Evolutionary conservation across 495 filamentous ascomycete species (phyloP).

Genomic region (Neurospora sp.): DNA sequence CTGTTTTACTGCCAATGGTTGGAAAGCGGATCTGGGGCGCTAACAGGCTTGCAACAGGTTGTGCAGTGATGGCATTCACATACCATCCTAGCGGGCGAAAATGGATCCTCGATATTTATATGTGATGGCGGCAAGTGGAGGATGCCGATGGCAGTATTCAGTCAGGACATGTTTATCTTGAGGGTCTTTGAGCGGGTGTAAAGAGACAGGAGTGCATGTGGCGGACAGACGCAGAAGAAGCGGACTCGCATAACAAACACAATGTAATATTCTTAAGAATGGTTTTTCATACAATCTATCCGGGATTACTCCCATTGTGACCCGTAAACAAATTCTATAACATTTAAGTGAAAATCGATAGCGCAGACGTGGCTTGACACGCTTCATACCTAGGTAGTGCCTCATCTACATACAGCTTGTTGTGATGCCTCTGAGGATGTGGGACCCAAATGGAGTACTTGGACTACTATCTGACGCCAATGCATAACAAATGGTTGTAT

Average conservation of each 20-base stretch:
- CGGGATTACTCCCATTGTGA: neutral
- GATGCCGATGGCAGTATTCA: neutral
- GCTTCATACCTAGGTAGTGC: neutral
- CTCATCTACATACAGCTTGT: neutral
- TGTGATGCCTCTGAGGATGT: neutral
- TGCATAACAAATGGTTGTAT: neutral
- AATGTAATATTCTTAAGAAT: neutral
- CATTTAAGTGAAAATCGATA: neutral
- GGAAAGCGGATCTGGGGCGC: neutral
- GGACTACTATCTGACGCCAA: neutral
- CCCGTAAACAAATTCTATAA: neutral
- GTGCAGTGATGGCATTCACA: neutral
- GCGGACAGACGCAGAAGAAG: neutral
- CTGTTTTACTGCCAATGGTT: neutral
- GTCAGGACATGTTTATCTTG: neutral
- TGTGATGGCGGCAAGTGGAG: neutral
- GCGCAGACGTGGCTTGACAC: neutral
- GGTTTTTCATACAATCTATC: neutral
- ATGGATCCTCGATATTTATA: neutral
- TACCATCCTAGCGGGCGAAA: neutral
- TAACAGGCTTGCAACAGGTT: neutral
- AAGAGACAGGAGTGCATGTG: neutral
- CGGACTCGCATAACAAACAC: neutral
- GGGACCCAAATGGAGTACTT: neutral
- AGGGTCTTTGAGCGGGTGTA: neutral